Conservation (phyloP, 2,329 filamentous ascomycete species). For the Paracamarosporium sp. region DNA sequence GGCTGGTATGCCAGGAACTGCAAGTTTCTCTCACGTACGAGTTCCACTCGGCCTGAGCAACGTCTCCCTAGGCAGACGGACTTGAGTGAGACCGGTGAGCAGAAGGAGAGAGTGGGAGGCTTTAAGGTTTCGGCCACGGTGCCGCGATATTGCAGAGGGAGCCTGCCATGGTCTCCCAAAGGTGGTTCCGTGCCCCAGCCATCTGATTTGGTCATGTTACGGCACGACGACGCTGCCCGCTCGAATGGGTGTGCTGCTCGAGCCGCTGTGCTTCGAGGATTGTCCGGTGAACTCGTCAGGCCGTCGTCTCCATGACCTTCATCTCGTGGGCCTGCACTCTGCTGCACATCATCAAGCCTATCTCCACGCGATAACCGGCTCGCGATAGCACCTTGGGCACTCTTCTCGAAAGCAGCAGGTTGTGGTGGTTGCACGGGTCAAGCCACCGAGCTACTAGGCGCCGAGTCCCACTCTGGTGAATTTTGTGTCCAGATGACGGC, state of each 20-base stretch:
- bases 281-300: slow-evolving; percentile 13
- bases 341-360: slow-evolving; percentile 36
- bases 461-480: slow-evolving; percentile 37
- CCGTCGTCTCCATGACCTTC: slow-evolving; percentile 16
- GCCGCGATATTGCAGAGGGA: slow-evolving; percentile 8
- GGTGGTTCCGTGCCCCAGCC: slow-evolving; percentile 7
- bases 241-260: slow-evolving; percentile 18
- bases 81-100: neutral
- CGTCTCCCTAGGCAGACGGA: slow-evolving; percentile 5
- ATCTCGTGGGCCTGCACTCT: slow-evolving; percentile 19
- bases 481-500: slow-evolving; percentile 34
- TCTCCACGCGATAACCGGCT: slow-evolving; percentile 24
- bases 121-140: slow-evolving; percentile 8
- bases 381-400: slow-evolving; percentile 12
- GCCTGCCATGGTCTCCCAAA: slow-evolving; percentile 1
- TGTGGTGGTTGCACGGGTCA: slow-evolving; percentile 29
- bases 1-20: slow-evolving; percentile 13
- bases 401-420: slow-evolving; percentile 18
- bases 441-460: slow-evolving; percentile 42
- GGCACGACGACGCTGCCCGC: slow-evolving; percentile 9
- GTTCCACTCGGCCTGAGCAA: slow-evolving; percentile 5
- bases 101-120: neutral
- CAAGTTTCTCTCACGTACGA: slow-evolving; percentile 4
- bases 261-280: slow-evolving; percentile 33
- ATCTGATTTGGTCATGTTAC: slow-evolving; percentile 11